Conservation (phyloP, 75 land plant genomes). For the Cunninghamia lanceolata region DNA sequence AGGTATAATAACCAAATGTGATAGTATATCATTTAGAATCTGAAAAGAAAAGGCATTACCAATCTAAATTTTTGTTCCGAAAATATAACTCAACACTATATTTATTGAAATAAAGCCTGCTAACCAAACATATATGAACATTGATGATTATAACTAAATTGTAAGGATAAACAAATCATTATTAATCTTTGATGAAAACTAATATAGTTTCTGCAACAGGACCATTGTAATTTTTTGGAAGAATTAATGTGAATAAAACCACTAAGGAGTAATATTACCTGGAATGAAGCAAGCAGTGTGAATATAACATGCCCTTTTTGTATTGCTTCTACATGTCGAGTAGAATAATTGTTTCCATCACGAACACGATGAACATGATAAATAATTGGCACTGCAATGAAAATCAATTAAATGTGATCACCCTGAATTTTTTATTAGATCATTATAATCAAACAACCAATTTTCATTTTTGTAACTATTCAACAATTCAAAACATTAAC, state of each 20-base stretch:
- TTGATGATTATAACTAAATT: not conserved
- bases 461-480: too few species aligned
- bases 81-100: not conserved
- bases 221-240: not conserved
- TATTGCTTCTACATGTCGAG: slow-evolving; percentile 73
- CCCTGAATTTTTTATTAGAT: not conserved
- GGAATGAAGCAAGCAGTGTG: slow-evolving; percentile 86
- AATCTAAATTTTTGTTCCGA: not conserved
- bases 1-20: not conserved
- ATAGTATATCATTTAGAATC: not conserved
- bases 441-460: too few species aligned
- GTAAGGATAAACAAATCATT: not conserved
- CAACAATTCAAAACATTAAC: too few species aligned
- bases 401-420: slow-evolving; percentile 3
- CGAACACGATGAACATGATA: slow-evolving; percentile 86
- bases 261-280: slow-evolving; percentile 35
- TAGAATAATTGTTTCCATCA: slow-evolving; percentile 93
- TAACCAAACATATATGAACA: not conserved
- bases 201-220: not conserved
- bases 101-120: not conserved
- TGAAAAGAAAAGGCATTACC: not conserved
- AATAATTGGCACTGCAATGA: slow-evolving; percentile 77
- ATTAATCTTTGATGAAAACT: not conserved
- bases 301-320: slow-evolving; percentile 83
- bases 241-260: not conserved